A percentile compares a stretch with the other conserved stretches of the same genome.
These are phyloP conservation scores for Alternaria sp. DNA, from an alignment of 2,329 filamentous ascomycete species.

Conservation along the genomic window DNA sequence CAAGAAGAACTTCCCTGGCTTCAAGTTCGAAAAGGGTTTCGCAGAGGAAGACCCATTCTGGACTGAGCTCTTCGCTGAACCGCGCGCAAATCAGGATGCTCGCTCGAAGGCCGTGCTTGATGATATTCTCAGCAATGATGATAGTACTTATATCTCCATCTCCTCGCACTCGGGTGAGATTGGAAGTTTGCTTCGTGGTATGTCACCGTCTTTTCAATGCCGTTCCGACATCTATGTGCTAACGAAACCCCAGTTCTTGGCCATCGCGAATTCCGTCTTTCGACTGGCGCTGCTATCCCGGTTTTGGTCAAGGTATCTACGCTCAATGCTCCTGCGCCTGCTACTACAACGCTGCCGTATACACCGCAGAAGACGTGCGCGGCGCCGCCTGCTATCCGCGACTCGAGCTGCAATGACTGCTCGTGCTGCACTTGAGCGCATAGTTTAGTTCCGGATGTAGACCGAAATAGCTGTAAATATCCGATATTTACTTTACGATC, in stretches of 20 bases:
- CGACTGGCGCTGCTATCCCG: constrained; percentile 72
- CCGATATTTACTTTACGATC: background rate
- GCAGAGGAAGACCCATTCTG: constrained; percentile 64
- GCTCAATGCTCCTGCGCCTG: constrained; percentile 37
- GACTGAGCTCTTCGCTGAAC: constrained; percentile 57
- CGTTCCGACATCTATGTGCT: background rate
- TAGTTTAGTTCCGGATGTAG: background rate
- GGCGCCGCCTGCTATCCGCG: constrained; percentile 34
- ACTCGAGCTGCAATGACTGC: constrained; percentile 45
- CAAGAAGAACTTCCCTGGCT: constrained; percentile 58
- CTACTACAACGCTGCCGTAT: constrained; percentile 40
- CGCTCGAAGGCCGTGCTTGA: constrained; percentile 56
- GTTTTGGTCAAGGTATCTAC: constrained; percentile 68
- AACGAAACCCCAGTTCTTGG: constrained; percentile 54
- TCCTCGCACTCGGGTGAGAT: constrained; percentile 67
- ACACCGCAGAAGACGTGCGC: constrained; percentile 36
- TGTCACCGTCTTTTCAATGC: background rate
- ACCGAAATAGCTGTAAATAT: fast-evolving
- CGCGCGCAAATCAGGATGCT: constrained; percentile 57
- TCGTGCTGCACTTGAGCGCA: constrained; percentile 37
- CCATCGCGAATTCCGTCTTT: constrained; percentile 66
- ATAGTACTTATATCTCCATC: constrained; percentile 58
- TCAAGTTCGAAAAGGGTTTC: constrained; percentile 67
- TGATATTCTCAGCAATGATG: constrained; percentile 59
- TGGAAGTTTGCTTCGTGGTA: constrained; percentile 56